Evolutionary conservation across 2,329 filamentous ascomycete species (phyloP).

Genomic region (Bertia moriformis): DNA sequence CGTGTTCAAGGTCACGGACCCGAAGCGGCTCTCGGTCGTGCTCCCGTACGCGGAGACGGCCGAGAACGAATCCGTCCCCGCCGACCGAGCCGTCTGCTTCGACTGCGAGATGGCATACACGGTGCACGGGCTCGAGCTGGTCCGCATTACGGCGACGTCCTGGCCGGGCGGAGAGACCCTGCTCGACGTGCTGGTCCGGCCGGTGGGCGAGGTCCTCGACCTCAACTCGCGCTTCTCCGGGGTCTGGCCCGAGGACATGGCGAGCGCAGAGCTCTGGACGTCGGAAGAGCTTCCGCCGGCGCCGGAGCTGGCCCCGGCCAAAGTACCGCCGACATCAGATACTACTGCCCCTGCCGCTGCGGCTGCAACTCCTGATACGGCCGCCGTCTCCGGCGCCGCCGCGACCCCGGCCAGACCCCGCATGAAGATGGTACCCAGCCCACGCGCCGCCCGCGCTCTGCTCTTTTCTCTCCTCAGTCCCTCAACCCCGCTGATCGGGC

Average conservation of each 20-base stretch:
- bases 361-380: conserved; percentile 11
- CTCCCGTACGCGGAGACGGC: conserved; percentile 74
- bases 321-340: conserved; percentile 7
- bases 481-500: conserved; percentile 72
- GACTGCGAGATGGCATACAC: conserved; percentile 99
- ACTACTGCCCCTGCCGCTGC: conserved; percentile 7
- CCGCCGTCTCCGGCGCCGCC: conserved; percentile 8
- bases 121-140: conserved; percentile 73
- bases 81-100: conserved; percentile 59
- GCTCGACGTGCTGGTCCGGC: conserved; percentile 73
- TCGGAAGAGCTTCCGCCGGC: conserved; percentile 7
- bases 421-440: conserved; percentile 64
- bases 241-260: conserved; percentile 64
- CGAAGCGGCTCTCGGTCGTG: conserved; percentile 61
- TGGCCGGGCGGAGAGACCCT: conserved; percentile 69
- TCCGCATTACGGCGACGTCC: conserved; percentile 74
- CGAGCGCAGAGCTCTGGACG: conserved; percentile 46
- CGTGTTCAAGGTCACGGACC: conserved; percentile 72
- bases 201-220: conserved; percentile 71
- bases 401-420: conserved; percentile 9
- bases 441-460: conserved; percentile 58
- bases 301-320: conserved; percentile 4
- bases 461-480: conserved; percentile 65
- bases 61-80: conserved; percentile 33
- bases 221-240: conserved; percentile 88